Evolutionary conservation across 176 grass and related monocot species (phyloP).

Genomic region (Bolboschoenus planiculmis): DNA sequence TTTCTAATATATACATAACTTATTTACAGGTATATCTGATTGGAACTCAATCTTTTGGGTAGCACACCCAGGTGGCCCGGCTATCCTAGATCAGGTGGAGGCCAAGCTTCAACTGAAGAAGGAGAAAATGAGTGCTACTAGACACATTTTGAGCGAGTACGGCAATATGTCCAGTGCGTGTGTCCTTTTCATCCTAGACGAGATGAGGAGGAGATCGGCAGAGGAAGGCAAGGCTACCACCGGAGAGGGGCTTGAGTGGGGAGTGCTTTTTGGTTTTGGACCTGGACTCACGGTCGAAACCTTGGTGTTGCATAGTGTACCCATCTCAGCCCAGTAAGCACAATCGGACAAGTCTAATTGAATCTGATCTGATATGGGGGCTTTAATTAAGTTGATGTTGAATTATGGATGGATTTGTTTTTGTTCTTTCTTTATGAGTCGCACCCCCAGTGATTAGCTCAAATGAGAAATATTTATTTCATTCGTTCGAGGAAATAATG

Average conservation of each 20-base stretch:
- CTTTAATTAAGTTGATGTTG: not conserved
- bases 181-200: conserved; percentile 9
- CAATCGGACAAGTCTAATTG: not conserved
- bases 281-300: conserved; percentile 2
- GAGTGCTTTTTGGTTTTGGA: conserved; percentile 8
- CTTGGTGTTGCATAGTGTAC: conserved; percentile 1
- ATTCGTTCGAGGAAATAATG: not conserved
- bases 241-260: conserved; percentile 16
- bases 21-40: not conserved
- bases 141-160: conserved; percentile 14
- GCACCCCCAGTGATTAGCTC: not conserved
- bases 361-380: not conserved
- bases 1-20: not conserved
- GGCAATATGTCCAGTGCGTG: conserved; percentile 11
- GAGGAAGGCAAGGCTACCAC: conserved; percentile 12
- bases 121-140: conserved; percentile 2
- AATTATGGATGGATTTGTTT: not conserved
- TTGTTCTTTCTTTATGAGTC: not conserved
- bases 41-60: conserved; percentile 14
- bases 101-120: conserved; percentile 6
- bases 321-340: not conserved
- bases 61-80: not conserved
- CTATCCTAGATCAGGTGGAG: conserved; percentile 4
- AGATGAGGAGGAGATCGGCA: conserved; percentile 2
- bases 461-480: not conserved